phyloP scores from a whole-genome alignment of 257 asterid genomes.

The Solanum etuberosum region DNA sequence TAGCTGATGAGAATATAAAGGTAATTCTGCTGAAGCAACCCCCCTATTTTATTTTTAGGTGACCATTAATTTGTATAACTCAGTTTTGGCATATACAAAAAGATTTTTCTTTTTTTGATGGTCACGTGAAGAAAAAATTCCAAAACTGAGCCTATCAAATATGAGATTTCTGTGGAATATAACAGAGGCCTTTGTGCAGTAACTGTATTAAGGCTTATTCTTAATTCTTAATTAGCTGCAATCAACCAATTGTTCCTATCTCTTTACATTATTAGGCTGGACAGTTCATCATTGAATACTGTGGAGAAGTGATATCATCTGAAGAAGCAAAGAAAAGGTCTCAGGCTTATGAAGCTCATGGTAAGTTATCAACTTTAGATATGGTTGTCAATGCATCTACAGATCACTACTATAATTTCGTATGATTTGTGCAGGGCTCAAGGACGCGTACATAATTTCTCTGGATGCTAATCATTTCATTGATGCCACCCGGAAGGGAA shows the following conservation, averaged over 20 bases:
- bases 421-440: slow-evolving; percentile 45
- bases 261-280: slow-evolving; percentile 58
- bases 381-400: slow-evolving; percentile 6
- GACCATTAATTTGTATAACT: background rate
- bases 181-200: background rate
- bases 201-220: background rate
- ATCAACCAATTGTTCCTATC: background rate
- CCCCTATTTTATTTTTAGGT: background rate
- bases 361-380: slow-evolving; percentile 24
- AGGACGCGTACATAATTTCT: slow-evolving; percentile 80
- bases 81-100: background rate
- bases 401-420: background rate
- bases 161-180: background rate
- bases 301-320: slow-evolving; percentile 87
- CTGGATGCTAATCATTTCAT: slow-evolving; percentile 56
- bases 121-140: background rate
- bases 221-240: background rate
- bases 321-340: slow-evolving; percentile 66
- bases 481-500: slow-evolving; percentile 89
- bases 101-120: background rate
- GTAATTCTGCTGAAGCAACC: slow-evolving; percentile 23
- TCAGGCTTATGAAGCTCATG: slow-evolving; percentile 67
- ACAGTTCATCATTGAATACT: slow-evolving; percentile 72
- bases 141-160: background rate
- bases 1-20: slow-evolving; percentile 61